Percentiles rank a stretch among this genome's conserved stretches.
phyloP scores from a whole-genome alignment of 1,139 yeast genomes.

The Meyerozyma sp. region DNA sequence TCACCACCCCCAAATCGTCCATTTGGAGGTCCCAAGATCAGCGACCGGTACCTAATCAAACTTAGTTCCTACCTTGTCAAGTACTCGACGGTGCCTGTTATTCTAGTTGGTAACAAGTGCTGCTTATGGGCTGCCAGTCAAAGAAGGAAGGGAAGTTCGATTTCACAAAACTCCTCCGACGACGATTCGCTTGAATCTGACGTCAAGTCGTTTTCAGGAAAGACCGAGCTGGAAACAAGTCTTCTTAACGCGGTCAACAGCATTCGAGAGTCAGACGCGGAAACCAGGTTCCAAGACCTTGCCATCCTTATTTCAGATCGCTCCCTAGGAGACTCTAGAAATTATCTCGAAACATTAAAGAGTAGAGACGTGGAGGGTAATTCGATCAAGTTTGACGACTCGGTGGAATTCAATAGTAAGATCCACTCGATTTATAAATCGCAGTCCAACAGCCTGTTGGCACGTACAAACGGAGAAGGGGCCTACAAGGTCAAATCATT shows the following conservation, averaged over 20 bases:
- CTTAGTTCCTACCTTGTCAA: slow-evolving; percentile 36
- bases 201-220: not conserved
- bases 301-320: slow-evolving; percentile 24
- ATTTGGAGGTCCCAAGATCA: not conserved
- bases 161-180: not conserved
- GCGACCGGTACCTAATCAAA: slow-evolving; percentile 27
- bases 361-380: slow-evolving; percentile 1
- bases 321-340: slow-evolving; percentile 21
- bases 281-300: slow-evolving; percentile 18
- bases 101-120: slow-evolving; percentile 28
- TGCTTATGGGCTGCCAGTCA: not conserved
- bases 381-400: slow-evolving; percentile 16
- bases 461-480: slow-evolving; percentile 7
- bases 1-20: not conserved
- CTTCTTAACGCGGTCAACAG: not conserved
- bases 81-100: slow-evolving; percentile 37
- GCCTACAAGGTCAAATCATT: slow-evolving; percentile 40
- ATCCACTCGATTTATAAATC: slow-evolving; percentile 30
- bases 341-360: slow-evolving; percentile 17
- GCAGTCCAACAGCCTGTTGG: slow-evolving; percentile 11
- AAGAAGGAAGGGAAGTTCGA: not conserved
- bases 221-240: not conserved
- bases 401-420: slow-evolving; percentile 18
- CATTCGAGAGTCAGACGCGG: slow-evolving; percentile 6
- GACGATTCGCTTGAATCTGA: not conserved